Evolutionary conservation across 257 asterid genomes (phyloP).

Genomic region (Cinchona pubescens): DNA sequence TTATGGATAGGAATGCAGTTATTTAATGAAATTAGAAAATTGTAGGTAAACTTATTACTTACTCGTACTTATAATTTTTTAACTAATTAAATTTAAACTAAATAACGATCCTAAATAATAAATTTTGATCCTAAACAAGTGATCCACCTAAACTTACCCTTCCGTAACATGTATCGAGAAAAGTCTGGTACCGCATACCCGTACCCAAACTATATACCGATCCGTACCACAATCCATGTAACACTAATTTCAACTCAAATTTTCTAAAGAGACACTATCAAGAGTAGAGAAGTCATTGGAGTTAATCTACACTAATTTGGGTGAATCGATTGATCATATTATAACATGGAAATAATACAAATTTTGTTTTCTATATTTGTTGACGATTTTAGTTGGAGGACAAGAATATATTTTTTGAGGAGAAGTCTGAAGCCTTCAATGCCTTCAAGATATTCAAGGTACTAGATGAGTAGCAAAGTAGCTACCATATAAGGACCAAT

Average conservation of each 20-base stretch:
- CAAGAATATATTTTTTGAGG: not conserved
- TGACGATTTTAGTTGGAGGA: not conserved
- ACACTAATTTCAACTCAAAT: not conserved
- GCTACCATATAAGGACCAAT: not conserved
- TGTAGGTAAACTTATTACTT: no score
- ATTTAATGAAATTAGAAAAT: no score
- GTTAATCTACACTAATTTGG: not conserved
- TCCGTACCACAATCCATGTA: no score
- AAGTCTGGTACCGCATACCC: no score
- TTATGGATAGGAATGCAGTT: no score
- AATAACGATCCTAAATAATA: no score
- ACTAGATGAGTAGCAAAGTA: not conserved
- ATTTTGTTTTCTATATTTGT: not conserved
- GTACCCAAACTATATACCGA: no score
- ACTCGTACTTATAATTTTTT: no score
- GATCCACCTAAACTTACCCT: no score
- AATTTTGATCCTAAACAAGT: no score
- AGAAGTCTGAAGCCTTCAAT: not conserved
- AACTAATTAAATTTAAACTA: no score
- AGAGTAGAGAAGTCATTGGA: not conserved
- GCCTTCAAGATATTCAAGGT: slow-evolving; percentile 4
- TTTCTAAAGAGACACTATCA: not conserved
- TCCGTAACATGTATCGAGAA: no score
- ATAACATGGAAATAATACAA: not conserved
- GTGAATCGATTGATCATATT: not conserved